Percentiles rank a stretch among this genome's conserved stretches.
Evolutionary conservation across 2,329 filamentous ascomycete genomes (phyloP).

Genomic region (Neofusicoccum cordaticola): DNA sequence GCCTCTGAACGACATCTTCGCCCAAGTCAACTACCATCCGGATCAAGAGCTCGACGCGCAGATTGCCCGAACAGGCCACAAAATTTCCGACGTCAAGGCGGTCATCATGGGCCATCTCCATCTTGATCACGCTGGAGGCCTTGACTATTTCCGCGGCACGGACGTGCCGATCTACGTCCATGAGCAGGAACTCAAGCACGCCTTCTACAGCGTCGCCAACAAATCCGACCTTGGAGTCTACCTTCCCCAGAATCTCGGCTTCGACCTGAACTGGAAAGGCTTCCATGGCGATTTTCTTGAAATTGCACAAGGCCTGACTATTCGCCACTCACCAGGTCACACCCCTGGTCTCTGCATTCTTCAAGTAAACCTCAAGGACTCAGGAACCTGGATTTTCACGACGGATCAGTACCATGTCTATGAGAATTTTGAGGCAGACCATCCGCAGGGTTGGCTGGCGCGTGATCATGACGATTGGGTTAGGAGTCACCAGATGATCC

Average conservation of each 20-base stretch:
- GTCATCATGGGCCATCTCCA: constrained; percentile 39
- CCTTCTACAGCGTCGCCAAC: constrained; percentile 37
- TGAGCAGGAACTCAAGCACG: constrained; percentile 38
- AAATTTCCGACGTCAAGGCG: constrained; percentile 32
- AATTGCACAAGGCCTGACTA: constrained; percentile 32
- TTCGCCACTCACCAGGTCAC: constrained; percentile 36
- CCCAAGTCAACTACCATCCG: constrained; percentile 27
- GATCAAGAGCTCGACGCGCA: constrained; percentile 26
- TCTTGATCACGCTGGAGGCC: constrained; percentile 36
- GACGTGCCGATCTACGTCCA: constrained; percentile 37
- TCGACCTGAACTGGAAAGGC: constrained; percentile 38
- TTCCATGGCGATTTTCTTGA: constrained; percentile 33
- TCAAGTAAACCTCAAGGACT: constrained; percentile 36
- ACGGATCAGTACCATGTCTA: constrained; percentile 38
- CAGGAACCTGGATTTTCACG: constrained; percentile 38
- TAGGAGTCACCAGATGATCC: constrained; percentile 31
- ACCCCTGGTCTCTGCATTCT: constrained; percentile 36
- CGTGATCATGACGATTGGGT: constrained; percentile 38
- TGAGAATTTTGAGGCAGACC: constrained; percentile 34
- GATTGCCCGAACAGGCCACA: constrained; percentile 31
- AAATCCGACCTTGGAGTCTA: constrained; percentile 33
- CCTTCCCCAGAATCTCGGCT: constrained; percentile 36
- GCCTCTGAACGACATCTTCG: constrained; percentile 33
- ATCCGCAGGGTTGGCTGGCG: constrained; percentile 38
- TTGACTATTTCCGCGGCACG: constrained; percentile 34